Base-by-base conservation (phyloP, 345 rosid species). In the Erysimum cheiranthoides region DNA sequence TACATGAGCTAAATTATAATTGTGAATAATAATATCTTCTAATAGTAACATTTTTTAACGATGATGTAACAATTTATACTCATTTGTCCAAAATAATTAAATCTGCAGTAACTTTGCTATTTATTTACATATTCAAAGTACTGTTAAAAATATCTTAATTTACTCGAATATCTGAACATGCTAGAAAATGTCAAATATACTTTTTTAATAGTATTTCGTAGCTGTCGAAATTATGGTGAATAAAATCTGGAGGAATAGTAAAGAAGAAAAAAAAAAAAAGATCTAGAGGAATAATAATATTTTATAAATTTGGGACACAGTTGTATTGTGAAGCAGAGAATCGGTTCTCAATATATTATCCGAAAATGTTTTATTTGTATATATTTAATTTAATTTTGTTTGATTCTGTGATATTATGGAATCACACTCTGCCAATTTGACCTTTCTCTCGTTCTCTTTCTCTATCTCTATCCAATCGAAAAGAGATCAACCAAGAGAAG, bases 321-420 rank as follows among this genome's bases (percentile, higher is more conserved):
- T 77, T 72, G 77, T 72, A 72, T 17, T 71, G 80, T 71, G 80
- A 64, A 78, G 81, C 50, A 78, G 77, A 78, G 77, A 78, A 78
- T 78, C 77, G 77, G 34, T 66, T 60, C 81, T 59, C 73, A 43
- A 58, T 58, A 66, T 72, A 72, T 72, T 72, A 78, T 78, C 81
- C 81, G 42, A 66, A 70, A 72, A 12, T 40, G 0, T 13, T 10
- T 61, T 11, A 30, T 40, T n/a, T n/a, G n/a, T n/a, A n/a, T n/a
- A n/a, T n/a, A n/a, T n/a, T 13, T 8, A 7, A 10, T 25, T 9
- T 5, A 8, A 0, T 3, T 63, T 71, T 78, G 64, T 78, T 72
- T 72, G 81, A 78, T 78, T 66, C 69, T 78, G 81, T 10, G 68
- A 66, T 78, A 72, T 72, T 72, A 32, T 66, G 77, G 77, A 78